These are phyloP conservation scores for Acanthamoeba castellanii DNA, from an alignment of 208 protist species.

Conservation along the genomic window DNA sequence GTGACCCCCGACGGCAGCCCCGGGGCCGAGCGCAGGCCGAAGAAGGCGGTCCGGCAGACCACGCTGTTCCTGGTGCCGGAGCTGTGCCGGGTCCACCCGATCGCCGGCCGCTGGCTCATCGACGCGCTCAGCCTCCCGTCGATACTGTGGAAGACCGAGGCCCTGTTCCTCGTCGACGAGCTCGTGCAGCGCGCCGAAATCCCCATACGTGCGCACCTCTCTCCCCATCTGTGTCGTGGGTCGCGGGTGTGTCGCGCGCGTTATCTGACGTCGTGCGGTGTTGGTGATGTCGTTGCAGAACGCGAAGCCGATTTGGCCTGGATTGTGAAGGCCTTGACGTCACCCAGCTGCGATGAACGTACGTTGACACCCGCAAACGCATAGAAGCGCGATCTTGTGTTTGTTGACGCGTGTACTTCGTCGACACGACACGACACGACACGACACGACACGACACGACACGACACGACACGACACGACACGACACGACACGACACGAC, in stretches of 20 bases:
- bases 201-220: neutral
- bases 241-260: neutral
- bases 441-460: no score
- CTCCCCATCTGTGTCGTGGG: neutral
- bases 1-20: neutral
- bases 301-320: neutral
- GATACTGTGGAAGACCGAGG: neutral
- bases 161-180: neutral
- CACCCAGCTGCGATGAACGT: neutral
- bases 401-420: no score
- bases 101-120: neutral
- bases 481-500: neutral
- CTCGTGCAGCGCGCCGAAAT: neutral
- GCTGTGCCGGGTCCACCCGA: constrained; percentile 1
- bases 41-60: neutral
- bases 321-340: neutral
- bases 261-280: neutral
- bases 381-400: neutral
- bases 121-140: neutral
- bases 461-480: no score
- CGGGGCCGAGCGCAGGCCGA: neutral
- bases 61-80: neutral
- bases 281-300: neutral
- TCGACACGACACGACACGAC: no score
- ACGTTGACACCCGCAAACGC: neutral